A percentile compares a stretch with the other conserved stretches of the same genome.
These are phyloP conservation scores for Penicillium sp. DNA, from an alignment of 2,329 filamentous ascomycete species.

Conservation along the genomic window DNA sequence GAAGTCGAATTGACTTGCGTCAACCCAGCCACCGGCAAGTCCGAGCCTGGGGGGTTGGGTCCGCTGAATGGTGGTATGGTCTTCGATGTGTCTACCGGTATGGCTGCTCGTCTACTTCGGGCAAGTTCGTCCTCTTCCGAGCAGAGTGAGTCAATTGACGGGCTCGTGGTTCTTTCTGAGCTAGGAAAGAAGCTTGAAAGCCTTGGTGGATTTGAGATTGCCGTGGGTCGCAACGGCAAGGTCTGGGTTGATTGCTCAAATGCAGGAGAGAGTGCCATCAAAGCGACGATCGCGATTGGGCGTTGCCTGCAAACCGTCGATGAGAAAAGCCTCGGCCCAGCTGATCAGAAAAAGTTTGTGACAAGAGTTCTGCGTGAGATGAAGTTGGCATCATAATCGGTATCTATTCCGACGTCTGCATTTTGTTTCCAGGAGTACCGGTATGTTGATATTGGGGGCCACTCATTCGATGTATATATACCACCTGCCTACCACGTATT, in stretches of 20 bases:
- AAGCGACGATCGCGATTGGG: slow-evolving; percentile 70
- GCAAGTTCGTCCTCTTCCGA: slow-evolving; percentile 36
- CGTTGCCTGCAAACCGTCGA: slow-evolving; percentile 74
- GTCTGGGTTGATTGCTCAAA: slow-evolving; percentile 76
- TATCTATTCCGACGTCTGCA: background rate
- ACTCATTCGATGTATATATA: slow-evolving; percentile 12
- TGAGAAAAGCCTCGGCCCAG: slow-evolving; percentile 44
- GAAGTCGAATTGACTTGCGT: slow-evolving; percentile 89
- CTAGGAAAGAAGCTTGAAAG: slow-evolving; percentile 65
- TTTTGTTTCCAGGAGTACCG: slow-evolving; percentile 7
- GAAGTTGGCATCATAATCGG: slow-evolving; percentile 28
- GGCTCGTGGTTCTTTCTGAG: slow-evolving; percentile 70
- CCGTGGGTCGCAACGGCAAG: slow-evolving; percentile 84
- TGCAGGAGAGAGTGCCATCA: slow-evolving; percentile 52
- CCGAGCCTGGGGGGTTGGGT: slow-evolving; percentile 80
- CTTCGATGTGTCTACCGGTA: slow-evolving; percentile 69
- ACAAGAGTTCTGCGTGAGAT: slow-evolving; percentile 39
- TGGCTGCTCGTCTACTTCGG: slow-evolving; percentile 67
- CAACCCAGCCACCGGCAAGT: slow-evolving; percentile 76
- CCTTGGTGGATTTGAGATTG: slow-evolving; percentile 73
- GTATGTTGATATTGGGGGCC: slow-evolving; percentile 4
- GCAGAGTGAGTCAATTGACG: slow-evolving; percentile 48
- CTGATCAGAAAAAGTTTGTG: slow-evolving; percentile 44
- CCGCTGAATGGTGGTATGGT: slow-evolving; percentile 80
- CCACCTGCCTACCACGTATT: slow-evolving; percentile 5